Evolutionary conservation across 2,329 filamentous ascomycete species (phyloP).

Genomic region (Aspergillus costaricaensis): DNA sequence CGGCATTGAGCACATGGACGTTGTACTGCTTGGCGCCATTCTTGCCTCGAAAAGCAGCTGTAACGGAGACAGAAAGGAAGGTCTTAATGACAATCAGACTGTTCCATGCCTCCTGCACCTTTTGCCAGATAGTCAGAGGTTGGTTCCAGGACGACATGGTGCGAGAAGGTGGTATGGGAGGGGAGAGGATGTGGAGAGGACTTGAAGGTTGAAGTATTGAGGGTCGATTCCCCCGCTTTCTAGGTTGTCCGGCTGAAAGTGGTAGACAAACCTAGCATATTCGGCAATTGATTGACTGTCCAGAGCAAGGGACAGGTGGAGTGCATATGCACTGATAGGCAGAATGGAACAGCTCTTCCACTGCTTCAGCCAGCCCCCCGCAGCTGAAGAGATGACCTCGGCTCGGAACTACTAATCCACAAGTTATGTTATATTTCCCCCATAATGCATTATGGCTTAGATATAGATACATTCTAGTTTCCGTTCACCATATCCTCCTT

Average conservation of each 20-base stretch:
- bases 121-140: constrained; percentile 39
- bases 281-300: no score
- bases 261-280: no score
- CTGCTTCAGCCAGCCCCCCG: no score
- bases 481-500: constrained; percentile 44
- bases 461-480: constrained; percentile 23
- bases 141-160: constrained; percentile 17
- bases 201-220: background rate
- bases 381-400: background rate
- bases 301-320: no score
- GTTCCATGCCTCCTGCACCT: constrained; percentile 10
- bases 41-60: constrained; percentile 43
- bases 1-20: constrained; percentile 36
- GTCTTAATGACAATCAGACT: constrained; percentile 29
- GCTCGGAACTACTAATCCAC: background rate
- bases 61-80: constrained; percentile 33
- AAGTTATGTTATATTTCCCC: background rate
- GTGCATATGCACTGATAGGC: no score
- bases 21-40: constrained; percentile 37
- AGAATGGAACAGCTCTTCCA: no score
- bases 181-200: background rate
- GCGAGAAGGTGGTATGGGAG: background rate
- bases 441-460: background rate
- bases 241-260: background rate
- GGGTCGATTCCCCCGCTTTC: background rate